phyloP scores from a whole-genome alignment of 2,329 filamentous ascomycete genomes.

The Fusarium xyrophilum region DNA sequence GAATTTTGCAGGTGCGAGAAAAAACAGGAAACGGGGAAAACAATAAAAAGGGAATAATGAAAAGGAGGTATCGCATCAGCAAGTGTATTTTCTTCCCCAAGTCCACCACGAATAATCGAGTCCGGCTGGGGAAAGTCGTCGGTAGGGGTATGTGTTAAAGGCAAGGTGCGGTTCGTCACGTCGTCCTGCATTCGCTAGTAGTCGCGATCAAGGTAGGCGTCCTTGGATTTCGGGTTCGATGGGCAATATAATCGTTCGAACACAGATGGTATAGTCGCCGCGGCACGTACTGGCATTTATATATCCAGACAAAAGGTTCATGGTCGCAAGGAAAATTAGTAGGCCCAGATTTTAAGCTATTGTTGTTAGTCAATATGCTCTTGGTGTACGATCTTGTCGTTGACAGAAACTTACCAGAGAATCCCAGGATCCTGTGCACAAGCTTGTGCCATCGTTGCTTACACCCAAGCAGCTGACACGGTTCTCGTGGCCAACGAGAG shows the following conservation, averaged over 20 bases:
- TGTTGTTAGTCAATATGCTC: conserved; percentile 13
- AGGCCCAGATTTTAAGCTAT: conserved; percentile 88
- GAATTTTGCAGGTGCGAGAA: conserved; percentile 43
- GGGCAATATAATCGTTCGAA: conserved; percentile 44
- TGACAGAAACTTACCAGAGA: conserved; percentile 76
- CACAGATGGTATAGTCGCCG: conserved; percentile 42
- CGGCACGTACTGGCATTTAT: conserved; percentile 41
- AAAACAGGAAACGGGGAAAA: conserved; percentile 35
- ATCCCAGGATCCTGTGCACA: conserved; percentile 99
- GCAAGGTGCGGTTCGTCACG: conserved; percentile 49
- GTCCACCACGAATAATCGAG: conserved; percentile 36
- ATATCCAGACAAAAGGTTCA: conserved; percentile 42
- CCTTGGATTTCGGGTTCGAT: conserved; percentile 42
- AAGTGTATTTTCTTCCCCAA: conserved; percentile 38
- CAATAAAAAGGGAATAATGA: conserved; percentile 35
- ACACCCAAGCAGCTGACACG: conserved; percentile 98
- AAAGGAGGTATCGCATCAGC: conserved; percentile 49
- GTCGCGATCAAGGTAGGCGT: conserved; percentile 45
- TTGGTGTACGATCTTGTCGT: not conserved
- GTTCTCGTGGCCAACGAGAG: conserved; percentile 96
- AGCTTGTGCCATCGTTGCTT: conserved; percentile 97
- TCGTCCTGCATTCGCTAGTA: conserved; percentile 51
- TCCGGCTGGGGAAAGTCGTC: conserved; percentile 38
- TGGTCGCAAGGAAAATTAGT: conserved; percentile 57
- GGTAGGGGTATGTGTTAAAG: conserved; percentile 43